Evolutionary conservation across 2,329 filamentous ascomycete species (phyloP).

Genomic region (Scedosporium boydii): DNA sequence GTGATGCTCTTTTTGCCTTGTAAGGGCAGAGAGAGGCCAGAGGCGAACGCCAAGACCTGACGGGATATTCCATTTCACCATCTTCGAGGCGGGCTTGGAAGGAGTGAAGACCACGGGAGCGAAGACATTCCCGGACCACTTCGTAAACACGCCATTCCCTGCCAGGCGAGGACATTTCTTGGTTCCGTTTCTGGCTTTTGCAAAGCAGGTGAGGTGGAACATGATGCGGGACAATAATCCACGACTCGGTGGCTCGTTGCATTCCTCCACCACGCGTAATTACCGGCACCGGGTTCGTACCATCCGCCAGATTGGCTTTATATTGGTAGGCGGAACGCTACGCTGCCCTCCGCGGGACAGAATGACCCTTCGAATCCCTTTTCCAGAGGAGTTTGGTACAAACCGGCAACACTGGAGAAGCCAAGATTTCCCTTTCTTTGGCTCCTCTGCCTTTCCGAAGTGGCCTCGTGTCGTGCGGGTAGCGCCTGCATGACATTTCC

Average conservation of each 20-base stretch:
- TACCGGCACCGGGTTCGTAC: background rate
- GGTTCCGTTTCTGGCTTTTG: no score
- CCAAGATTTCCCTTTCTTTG: background rate
- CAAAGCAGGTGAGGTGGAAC: no score
- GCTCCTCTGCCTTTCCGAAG: background rate
- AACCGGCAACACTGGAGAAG: background rate
- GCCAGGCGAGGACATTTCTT: no score
- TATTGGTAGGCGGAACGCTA: background rate
- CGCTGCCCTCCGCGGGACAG: background rate
- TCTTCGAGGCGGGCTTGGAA: background rate
- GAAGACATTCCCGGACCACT: no score
- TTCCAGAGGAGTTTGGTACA: background rate
- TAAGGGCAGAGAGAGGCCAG: background rate
- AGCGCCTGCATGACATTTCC: no score
- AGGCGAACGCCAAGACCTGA: background rate
- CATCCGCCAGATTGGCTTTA: conserved; percentile 1
- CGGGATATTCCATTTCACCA: background rate
- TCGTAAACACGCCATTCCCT: no score
- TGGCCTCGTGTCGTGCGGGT: no score
- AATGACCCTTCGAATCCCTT: background rate
- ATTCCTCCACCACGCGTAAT: conserved; percentile 1
- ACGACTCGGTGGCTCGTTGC: background rate
- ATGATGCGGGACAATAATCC: background rate
- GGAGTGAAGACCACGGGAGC: no score
- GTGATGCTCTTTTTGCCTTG: background rate